These are phyloP conservation scores for Gracilaria gracilis DNA, from an alignment of 23 red algal species.

Conservation along the genomic window DNA sequence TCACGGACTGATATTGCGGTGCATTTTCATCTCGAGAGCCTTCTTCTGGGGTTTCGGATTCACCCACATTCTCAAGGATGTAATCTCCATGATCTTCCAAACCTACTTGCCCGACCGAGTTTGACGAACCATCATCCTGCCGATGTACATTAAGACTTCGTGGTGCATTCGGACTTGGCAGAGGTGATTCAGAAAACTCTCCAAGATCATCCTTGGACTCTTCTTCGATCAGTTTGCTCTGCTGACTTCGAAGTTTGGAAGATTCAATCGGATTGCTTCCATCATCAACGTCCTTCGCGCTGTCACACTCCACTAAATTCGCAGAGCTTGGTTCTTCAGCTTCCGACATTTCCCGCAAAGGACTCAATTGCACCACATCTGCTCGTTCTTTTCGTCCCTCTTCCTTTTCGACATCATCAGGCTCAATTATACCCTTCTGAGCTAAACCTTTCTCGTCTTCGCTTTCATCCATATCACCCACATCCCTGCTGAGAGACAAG, in stretches of 20 bases:
- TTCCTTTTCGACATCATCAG: background rate
- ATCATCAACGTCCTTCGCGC: background rate
- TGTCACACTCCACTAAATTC: background rate
- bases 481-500: background rate
- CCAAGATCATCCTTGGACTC: background rate
- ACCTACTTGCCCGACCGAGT: background rate
- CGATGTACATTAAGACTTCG: background rate
- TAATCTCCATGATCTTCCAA: background rate
- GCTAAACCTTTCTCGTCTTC: background rate
- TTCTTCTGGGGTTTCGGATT: background rate
- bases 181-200: conserved; percentile 17
- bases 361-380: background rate
- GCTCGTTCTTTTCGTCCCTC: background rate
- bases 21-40: background rate
- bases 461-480: background rate
- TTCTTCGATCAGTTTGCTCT: background rate
- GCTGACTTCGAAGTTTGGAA: background rate
- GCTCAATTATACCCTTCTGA: background rate
- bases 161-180: conserved; percentile 9
- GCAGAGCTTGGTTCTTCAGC: too few relatives aligned
- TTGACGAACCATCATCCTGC: background rate
- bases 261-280: background rate
- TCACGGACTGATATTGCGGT: background rate
- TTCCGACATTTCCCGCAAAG: background rate
- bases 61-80: background rate